phyloP scores from a whole-genome alignment of 2,329 filamentous ascomycete species.

The Ploettnerulaceae sp. region DNA sequence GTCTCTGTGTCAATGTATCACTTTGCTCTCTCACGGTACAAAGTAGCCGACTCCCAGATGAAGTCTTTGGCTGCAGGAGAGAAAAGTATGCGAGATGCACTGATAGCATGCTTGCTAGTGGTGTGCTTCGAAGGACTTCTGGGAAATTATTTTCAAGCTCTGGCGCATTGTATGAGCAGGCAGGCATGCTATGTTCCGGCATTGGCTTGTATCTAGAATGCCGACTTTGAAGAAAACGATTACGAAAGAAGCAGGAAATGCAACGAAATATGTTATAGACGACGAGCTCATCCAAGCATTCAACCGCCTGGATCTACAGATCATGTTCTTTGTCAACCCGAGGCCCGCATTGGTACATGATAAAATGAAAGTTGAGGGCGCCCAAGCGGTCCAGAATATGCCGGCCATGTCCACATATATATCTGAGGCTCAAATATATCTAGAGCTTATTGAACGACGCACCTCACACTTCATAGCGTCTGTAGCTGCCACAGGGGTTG shows the following conservation, averaged over 20 bases:
- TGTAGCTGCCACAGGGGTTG: background rate
- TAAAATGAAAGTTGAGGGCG: constrained; percentile 10
- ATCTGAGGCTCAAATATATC: constrained; percentile 12
- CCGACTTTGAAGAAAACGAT: too few relatives aligned
- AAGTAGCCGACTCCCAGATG: constrained; percentile 1
- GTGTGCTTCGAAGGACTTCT: constrained; percentile 15
- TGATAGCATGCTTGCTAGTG: constrained; percentile 16
- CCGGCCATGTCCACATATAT: constrained; percentile 6
- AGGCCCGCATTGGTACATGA: constrained; percentile 6
- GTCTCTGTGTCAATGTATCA: background rate
- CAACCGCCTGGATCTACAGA: constrained; percentile 13
- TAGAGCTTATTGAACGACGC: constrained; percentile 18
- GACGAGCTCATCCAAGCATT: constrained; percentile 15
- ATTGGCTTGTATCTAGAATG: constrained; percentile 2
- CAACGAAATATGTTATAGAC: background rate
- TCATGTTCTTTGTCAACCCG: constrained; percentile 10
- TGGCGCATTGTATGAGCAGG: constrained; percentile 8
- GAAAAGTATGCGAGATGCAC: constrained; percentile 1
- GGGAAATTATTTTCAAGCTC: constrained; percentile 13
- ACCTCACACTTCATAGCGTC: constrained; percentile 15
- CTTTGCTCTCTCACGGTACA: constrained; percentile 7
- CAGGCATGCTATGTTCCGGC: constrained; percentile 27
- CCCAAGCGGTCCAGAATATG: constrained; percentile 9
- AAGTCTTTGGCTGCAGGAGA: background rate
- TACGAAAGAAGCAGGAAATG: background rate